These are phyloP conservation scores for Phlyctochytrium bullatum DNA, from an alignment of 192 early-diverging fungal species.

Conservation along the genomic window DNA sequence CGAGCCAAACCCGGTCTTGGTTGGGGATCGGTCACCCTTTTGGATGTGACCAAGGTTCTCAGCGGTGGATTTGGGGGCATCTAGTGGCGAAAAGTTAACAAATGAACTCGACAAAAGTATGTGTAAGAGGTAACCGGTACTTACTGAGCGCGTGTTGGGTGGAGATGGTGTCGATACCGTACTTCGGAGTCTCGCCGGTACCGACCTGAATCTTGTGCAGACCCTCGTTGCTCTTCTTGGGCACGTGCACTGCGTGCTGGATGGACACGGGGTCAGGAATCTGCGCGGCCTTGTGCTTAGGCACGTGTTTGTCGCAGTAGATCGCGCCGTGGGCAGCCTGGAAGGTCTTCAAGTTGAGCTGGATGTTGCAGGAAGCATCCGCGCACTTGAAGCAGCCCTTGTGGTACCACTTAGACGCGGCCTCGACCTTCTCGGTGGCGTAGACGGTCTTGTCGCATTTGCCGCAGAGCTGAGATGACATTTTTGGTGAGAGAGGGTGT, in stretches of 20 bases:
- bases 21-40: not conserved
- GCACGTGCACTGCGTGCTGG: conserved; percentile 26
- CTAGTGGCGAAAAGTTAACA: too few species aligned
- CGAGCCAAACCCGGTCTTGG: not conserved
- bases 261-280: conserved; percentile 25
- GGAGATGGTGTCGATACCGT: conserved; percentile 28
- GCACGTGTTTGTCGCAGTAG: conserved; percentile 40
- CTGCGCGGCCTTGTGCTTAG: conserved; percentile 32
- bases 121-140: too few species aligned
- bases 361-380: conserved; percentile 35
- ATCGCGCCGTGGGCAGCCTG: conserved; percentile 31
- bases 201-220: conserved; percentile 40
- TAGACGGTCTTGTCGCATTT: conserved; percentile 40
- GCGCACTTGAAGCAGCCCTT: conserved; percentile 52
- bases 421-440: conserved; percentile 46
- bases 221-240: conserved; percentile 40
- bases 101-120: too few species aligned
- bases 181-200: conserved; percentile 33
- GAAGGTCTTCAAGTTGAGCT: conserved; percentile 41
- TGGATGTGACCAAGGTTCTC: conserved; percentile 7
- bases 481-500: too few species aligned
- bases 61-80: not conserved
- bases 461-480: conserved; percentile 35
- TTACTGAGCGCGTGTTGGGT: conserved; percentile 35
- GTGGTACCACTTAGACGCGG: conserved; percentile 38